phyloP scores from a whole-genome alignment of 2,329 filamentous ascomycete genomes.

The Huntiella bhutanensis region DNA sequence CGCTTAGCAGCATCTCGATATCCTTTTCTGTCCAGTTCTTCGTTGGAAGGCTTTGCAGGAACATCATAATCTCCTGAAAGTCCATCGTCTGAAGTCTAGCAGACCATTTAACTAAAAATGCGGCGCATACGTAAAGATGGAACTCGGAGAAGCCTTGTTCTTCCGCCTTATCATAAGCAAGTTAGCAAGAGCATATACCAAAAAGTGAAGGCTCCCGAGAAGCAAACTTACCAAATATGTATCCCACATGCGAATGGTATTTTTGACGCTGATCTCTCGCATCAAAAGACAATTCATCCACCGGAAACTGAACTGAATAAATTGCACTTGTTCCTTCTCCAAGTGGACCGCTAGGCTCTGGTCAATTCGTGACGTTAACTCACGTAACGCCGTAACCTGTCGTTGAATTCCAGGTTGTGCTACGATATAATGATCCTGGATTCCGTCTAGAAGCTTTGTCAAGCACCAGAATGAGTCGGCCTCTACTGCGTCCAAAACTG shows the following conservation, averaged over 20 bases:
- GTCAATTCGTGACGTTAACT: slow-evolving; percentile 83
- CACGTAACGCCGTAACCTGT: slow-evolving; percentile 73
- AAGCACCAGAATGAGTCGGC: slow-evolving; percentile 98
- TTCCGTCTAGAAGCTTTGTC: slow-evolving; percentile 93
- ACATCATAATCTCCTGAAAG: slow-evolving; percentile 99
- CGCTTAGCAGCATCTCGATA: slow-evolving; percentile 83
- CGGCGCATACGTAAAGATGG: slow-evolving; percentile 93
- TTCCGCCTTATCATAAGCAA: slow-evolving; percentile 48
- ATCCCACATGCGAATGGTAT: slow-evolving; percentile 98
- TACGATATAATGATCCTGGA: slow-evolving; percentile 97
- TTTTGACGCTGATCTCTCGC: slow-evolving; percentile 90
- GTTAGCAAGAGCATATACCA: neutral
- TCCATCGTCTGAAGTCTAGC: slow-evolving; percentile 92
- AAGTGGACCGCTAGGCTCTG: slow-evolving; percentile 68
- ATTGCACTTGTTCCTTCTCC: slow-evolving; percentile 81
- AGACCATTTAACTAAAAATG: slow-evolving; percentile 96
- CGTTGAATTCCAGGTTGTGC: slow-evolving; percentile 92
- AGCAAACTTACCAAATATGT: slow-evolving; percentile 66
- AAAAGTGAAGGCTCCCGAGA: slow-evolving; percentile 1
- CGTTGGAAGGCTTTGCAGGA: slow-evolving; percentile 83
- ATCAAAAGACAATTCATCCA: slow-evolving; percentile 99
- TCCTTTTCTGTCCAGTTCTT: slow-evolving; percentile 95
- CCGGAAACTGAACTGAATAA: slow-evolving; percentile 96
- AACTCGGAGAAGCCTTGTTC: slow-evolving; percentile 97
- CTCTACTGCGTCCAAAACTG: slow-evolving; percentile 89